Percentiles rank a stretch among this genome's conserved stretches.
Evolutionary conservation across 2,329 filamentous ascomycete genomes (phyloP).

Genomic region (Trichoderma brevicompactum): DNA sequence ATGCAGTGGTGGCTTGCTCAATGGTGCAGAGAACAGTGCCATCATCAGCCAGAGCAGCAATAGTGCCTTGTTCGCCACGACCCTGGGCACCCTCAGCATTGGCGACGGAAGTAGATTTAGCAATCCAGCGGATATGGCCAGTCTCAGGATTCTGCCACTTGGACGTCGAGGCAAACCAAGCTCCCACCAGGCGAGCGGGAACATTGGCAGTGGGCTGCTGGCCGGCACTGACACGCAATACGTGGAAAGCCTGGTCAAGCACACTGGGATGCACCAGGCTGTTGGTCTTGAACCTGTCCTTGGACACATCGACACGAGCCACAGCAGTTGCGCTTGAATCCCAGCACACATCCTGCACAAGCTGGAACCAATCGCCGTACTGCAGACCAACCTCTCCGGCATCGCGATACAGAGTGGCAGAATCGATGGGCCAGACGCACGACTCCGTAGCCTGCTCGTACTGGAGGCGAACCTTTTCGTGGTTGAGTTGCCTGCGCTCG

Average conservation of each 20-base stretch:
- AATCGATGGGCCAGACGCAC: constrained; percentile 5
- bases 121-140: neutral
- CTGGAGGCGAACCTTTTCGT: neutral
- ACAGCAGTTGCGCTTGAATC: neutral
- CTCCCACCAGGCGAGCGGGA: neutral
- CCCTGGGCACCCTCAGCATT: neutral
- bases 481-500: neutral
- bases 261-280: constrained; percentile 44
- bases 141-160: constrained; percentile 5
- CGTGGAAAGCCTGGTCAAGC: constrained; percentile 44
- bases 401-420: constrained; percentile 2
- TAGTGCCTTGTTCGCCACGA: neutral
- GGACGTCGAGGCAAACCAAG: constrained; percentile 11
- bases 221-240: constrained; percentile 27
- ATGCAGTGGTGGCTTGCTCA: constrained; percentile 34
- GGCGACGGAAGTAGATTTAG: constrained; percentile 37
- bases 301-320: constrained; percentile 13
- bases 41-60: constrained; percentile 4
- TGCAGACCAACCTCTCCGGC: constrained; percentile 9
- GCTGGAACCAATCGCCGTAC: constrained; percentile 23
- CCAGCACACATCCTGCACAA: constrained; percentile 12
- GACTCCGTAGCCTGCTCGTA: neutral
- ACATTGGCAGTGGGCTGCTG: constrained; percentile 6
- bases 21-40: constrained; percentile 36
- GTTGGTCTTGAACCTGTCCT: constrained; percentile 29